phyloP scores from a whole-genome alignment of 2,329 filamentous ascomycete species.

The Rhinocladiella mackenziei region DNA sequence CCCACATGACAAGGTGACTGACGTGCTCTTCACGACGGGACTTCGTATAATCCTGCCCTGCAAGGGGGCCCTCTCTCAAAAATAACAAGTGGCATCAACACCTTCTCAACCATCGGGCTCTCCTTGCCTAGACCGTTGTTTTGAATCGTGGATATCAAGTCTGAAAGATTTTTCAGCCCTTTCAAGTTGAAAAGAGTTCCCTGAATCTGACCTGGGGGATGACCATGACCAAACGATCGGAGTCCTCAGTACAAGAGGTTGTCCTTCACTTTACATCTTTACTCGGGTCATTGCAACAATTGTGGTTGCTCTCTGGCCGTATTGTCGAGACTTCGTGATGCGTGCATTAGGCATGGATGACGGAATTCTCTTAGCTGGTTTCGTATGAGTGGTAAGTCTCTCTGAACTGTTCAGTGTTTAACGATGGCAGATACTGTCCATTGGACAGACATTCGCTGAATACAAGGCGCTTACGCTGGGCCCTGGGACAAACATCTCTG shows the following conservation, averaged over 20 bases:
- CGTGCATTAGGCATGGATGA: slow-evolving; percentile 17
- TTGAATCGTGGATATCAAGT: not conserved
- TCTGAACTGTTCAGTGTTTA: not conserved
- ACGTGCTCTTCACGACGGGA: too few species aligned
- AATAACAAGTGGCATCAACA: too few species aligned
- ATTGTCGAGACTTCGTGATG: slow-evolving; percentile 12
- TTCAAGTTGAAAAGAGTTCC: not conserved
- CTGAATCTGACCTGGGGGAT: slow-evolving; percentile 6
- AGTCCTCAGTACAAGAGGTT: slow-evolving; percentile 14
- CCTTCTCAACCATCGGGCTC: too few species aligned
- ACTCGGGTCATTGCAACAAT: slow-evolving; percentile 8
- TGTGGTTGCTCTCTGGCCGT: slow-evolving; percentile 12
- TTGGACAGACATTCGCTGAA: slow-evolving; percentile 18
- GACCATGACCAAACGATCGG: slow-evolving; percentile 16
- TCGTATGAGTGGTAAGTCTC: slow-evolving; percentile 7
- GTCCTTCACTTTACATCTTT: slow-evolving; percentile 12
- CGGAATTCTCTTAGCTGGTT: slow-evolving; percentile 16
- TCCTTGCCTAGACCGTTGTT: not conserved
- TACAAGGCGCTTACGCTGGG: slow-evolving; percentile 16
- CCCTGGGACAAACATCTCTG: slow-evolving; percentile 22
- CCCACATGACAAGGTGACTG: too few species aligned
- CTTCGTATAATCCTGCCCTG: too few species aligned
- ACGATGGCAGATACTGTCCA: slow-evolving; percentile 12
- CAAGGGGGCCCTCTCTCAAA: too few species aligned
- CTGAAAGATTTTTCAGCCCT: not conserved